Evolutionary conservation across 441 rosid species (phyloP).

Genomic region (Syzygium malaccense): DNA sequence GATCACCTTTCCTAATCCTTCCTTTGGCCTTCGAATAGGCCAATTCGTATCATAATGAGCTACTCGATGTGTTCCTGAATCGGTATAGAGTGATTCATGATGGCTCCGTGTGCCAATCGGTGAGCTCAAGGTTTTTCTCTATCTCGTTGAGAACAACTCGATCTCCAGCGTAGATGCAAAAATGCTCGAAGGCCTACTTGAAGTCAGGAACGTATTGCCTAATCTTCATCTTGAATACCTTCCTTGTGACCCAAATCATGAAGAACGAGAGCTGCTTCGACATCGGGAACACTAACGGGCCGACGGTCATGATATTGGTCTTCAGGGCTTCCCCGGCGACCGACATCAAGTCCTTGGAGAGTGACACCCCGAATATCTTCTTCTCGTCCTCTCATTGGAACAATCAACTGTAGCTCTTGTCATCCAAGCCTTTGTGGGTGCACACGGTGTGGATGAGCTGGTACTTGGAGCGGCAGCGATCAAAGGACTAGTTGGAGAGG

Average conservation of each 20-base stretch:
- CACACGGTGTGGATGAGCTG: slow-evolving; percentile 56
- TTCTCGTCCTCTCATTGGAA: slow-evolving; percentile 48
- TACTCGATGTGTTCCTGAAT: slow-evolving; percentile 33
- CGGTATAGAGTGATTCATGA: slow-evolving; percentile 34
- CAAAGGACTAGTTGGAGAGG: slow-evolving; percentile 45
- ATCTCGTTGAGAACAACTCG: slow-evolving; percentile 33
- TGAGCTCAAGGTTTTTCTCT: slow-evolving; percentile 29
- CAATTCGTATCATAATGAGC: slow-evolving; percentile 32
- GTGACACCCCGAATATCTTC: slow-evolving; percentile 26
- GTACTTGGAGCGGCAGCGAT: slow-evolving; percentile 44
- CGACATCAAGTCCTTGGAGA: slow-evolving; percentile 34
- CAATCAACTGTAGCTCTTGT: slow-evolving; percentile 36
- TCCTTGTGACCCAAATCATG: slow-evolving; percentile 17
- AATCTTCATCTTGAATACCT: slow-evolving; percentile 29
- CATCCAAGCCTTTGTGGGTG: slow-evolving; percentile 52
- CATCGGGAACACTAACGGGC: slow-evolving; percentile 34
- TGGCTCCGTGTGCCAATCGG: slow-evolving; percentile 36
- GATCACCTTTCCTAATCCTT: slow-evolving; percentile 25
- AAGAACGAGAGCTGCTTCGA: slow-evolving; percentile 35
- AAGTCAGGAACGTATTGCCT: slow-evolving; percentile 35
- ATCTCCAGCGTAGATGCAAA: slow-evolving; percentile 34
- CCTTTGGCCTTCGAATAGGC: slow-evolving; percentile 32
- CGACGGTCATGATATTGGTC: slow-evolving; percentile 32
- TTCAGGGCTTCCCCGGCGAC: slow-evolving; percentile 35
- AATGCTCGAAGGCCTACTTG: slow-evolving; percentile 40